phyloP scores from a whole-genome alignment of 768 basidiomycete species.

The Infundibulicybe gibba region DNA sequence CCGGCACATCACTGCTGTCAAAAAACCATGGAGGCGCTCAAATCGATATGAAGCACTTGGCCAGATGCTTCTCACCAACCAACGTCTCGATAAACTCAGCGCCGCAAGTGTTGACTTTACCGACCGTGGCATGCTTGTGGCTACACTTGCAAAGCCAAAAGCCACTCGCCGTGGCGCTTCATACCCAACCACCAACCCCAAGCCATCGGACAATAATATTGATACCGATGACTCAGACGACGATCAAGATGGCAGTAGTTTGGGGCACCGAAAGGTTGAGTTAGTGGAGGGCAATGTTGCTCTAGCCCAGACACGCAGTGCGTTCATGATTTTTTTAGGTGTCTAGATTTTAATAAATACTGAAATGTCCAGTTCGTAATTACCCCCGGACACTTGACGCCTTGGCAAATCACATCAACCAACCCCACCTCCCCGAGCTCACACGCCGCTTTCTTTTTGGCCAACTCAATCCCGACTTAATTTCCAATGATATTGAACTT shows the following conservation, averaged over 20 bases:
- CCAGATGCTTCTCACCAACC: conserved; percentile 12
- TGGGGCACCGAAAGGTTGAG: background rate
- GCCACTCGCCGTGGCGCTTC: no score
- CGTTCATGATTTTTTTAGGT: background rate
- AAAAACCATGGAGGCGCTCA: conserved; percentile 12
- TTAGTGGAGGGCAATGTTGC: background rate
- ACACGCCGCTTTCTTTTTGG: background rate
- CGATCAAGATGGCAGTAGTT: background rate
- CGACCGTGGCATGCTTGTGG: background rate
- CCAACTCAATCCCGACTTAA: background rate
- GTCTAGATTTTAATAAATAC: background rate
- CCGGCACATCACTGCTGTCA: conserved; percentile 12
- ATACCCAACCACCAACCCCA: background rate
- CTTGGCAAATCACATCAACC: conserved; percentile 10
- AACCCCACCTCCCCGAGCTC: conserved; percentile 9
- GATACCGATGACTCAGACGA: background rate
- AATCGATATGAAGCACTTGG: conserved; percentile 9
- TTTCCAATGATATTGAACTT: conserved; percentile 1
- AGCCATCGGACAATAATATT: background rate
- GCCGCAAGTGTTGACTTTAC: background rate
- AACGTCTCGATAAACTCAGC: background rate
- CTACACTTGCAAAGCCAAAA: background rate
- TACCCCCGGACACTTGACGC: conserved; percentile 4
- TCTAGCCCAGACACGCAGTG: conserved; percentile 2
- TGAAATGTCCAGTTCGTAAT: background rate